phyloP scores from a whole-genome alignment of 2,329 filamentous ascomycete genomes.

The Colletotrichum euphorbiae region DNA sequence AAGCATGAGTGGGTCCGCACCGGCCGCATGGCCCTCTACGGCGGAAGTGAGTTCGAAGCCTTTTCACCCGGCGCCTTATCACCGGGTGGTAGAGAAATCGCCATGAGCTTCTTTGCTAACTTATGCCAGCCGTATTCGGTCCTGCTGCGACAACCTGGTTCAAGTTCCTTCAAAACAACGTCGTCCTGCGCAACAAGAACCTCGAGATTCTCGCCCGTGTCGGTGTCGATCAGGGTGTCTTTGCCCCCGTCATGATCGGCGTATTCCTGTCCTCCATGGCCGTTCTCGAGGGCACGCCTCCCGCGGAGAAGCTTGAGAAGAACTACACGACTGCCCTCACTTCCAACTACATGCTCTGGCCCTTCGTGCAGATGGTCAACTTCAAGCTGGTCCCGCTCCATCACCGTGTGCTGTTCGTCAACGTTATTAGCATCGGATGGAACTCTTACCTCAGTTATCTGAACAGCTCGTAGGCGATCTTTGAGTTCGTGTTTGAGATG shows the following conservation, averaged over 20 bases:
- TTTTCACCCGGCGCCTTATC: neutral
- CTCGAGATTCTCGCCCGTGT: slow-evolving; percentile 84
- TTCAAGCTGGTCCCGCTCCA: slow-evolving; percentile 89
- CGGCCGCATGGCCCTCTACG: slow-evolving; percentile 83
- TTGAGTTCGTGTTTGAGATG: too few species aligned
- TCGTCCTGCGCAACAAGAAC: slow-evolving; percentile 73
- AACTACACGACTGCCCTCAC: slow-evolving; percentile 78
- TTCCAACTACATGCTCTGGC: slow-evolving; percentile 92
- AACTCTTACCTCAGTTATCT: slow-evolving; percentile 73
- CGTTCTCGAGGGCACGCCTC: slow-evolving; percentile 74
- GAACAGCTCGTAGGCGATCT: slow-evolving; percentile 56
- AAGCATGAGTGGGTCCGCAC: slow-evolving; percentile 82
- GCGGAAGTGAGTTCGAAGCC: slow-evolving; percentile 69
- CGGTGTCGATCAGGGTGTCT: slow-evolving; percentile 81
- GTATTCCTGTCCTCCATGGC: slow-evolving; percentile 89
- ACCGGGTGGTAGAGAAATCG: neutral
- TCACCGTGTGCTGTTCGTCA: slow-evolving; percentile 87
- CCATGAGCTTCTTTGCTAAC: slow-evolving; percentile 9
- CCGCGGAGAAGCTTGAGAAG: slow-evolving; percentile 75
- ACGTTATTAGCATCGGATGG: slow-evolving; percentile 78
- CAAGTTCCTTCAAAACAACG: slow-evolving; percentile 77
- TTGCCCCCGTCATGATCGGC: slow-evolving; percentile 85
- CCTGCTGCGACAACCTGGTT: slow-evolving; percentile 91
- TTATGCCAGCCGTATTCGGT: slow-evolving; percentile 77
- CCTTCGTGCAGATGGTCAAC: slow-evolving; percentile 84